Conservation (phyloP, 441 rosid species). For the Dalechampia spathulata region DNA sequence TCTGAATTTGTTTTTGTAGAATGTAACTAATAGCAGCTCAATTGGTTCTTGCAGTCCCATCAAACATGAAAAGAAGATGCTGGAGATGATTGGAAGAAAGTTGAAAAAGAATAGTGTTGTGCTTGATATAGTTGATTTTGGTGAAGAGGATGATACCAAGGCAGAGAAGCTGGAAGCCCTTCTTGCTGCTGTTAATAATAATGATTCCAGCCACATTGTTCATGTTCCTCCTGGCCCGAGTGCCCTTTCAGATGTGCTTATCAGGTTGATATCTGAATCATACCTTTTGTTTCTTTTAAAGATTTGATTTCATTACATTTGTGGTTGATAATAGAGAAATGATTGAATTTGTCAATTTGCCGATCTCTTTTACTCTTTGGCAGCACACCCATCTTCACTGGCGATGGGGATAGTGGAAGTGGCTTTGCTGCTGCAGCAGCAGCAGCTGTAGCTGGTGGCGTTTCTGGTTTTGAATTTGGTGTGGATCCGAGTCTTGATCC, state of each 20-base stretch:
- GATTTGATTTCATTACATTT: neutral
- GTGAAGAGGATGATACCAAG: slow-evolving; percentile 86
- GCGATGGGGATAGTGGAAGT: slow-evolving; percentile 74
- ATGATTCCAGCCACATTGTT: slow-evolving; percentile 80
- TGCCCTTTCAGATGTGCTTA: slow-evolving; percentile 87
- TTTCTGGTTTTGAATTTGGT: slow-evolving; percentile 64
- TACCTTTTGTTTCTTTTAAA: neutral
- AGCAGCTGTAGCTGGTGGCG: slow-evolving; percentile 53
- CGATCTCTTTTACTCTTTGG: slow-evolving; percentile 12
- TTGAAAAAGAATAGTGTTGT: slow-evolving; percentile 89
- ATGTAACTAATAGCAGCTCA: neutral
- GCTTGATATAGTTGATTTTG: slow-evolving; percentile 85
- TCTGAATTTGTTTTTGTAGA: slow-evolving; percentile 84
- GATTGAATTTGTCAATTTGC: neutral
- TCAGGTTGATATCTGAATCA: slow-evolving; percentile 38
- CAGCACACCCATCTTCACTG: slow-evolving; percentile 76
- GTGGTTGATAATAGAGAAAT: neutral
- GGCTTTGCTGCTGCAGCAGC: slow-evolving; percentile 70
- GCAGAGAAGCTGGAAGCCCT: slow-evolving; percentile 80
- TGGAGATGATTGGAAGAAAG: slow-evolving; percentile 82
- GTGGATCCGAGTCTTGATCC: slow-evolving; percentile 88
- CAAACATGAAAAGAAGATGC: slow-evolving; percentile 65
- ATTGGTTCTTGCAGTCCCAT: slow-evolving; percentile 45
- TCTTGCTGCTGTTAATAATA: slow-evolving; percentile 74
- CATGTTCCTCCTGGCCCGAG: slow-evolving; percentile 81